A percentile compares a stretch with the other conserved stretches of the same genome.
Evolutionary conservation across 371 early-diverging fungal genomes (phyloP).

Genomic region (Blastocladiella emersonii): DNA sequence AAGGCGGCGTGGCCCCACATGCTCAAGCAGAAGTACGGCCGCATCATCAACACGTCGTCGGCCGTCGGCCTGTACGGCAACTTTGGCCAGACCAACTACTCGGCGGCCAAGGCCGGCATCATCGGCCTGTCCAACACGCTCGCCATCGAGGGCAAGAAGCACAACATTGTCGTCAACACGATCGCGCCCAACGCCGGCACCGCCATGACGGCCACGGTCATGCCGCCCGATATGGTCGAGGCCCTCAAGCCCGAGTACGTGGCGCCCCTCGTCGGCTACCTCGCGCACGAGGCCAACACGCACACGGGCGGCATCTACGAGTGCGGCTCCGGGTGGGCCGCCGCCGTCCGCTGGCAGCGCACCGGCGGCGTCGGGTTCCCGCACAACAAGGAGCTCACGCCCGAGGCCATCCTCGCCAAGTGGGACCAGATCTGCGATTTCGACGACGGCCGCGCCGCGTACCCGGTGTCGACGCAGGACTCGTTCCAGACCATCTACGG

Average conservation of each 20-base stretch:
- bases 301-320: conserved; percentile 51
- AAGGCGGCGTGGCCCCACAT: conserved; percentile 62
- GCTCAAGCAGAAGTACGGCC: conserved; percentile 55
- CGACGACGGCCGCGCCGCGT: conserved; percentile 79
- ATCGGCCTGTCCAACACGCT: conserved; percentile 57
- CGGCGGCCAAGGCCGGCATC: conserved; percentile 58
- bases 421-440: conserved; percentile 76
- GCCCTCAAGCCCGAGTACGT: conserved; percentile 66
- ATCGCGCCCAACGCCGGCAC: conserved; percentile 70
- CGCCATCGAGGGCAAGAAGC: conserved; percentile 51
- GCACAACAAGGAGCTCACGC: conserved; percentile 35
- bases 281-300: conserved; percentile 41
- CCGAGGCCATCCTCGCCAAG: conserved; percentile 43
- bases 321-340: conserved; percentile 58
- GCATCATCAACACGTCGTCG: conserved; percentile 66
- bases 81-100: conserved; percentile 97
- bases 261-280: conserved; percentile 54
- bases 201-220: conserved; percentile 60
- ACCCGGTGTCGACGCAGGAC: conserved; percentile 66
- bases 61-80: conserved; percentile 97
- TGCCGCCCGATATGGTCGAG: conserved; percentile 65
- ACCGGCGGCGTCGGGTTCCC: conserved; percentile 55
- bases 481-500: conserved; percentile 72
- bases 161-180: conserved; percentile 53
- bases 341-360: conserved; percentile 52